These are phyloP conservation scores for Leccinum longicurvipes DNA, from an alignment of 768 basidiomycete genomes.

Conservation along the genomic window DNA sequence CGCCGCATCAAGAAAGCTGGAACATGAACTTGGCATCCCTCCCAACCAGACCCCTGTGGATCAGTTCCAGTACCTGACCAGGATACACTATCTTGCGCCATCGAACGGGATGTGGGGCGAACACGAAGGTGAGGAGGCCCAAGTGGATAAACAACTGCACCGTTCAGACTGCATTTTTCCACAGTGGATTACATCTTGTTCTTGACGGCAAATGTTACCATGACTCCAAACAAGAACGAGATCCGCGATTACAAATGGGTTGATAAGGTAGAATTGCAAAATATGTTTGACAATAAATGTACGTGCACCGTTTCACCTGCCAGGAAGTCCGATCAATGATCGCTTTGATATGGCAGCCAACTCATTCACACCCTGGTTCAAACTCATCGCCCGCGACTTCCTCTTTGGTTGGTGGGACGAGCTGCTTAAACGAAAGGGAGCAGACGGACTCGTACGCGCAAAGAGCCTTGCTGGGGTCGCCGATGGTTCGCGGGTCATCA, in stretches of 20 bases:
- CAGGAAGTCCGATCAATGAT: neutral
- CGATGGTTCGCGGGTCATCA: conserved; percentile 72
- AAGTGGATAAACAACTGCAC: neutral
- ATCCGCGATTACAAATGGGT: conserved; percentile 91
- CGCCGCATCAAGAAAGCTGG: conserved; percentile 93
- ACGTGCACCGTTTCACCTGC: conserved; percentile 21
- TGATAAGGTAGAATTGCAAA: conserved; percentile 81
- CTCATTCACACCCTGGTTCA: conserved; percentile 98
- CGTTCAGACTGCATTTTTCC: conserved; percentile 9
- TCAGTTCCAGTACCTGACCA: conserved; percentile 89
- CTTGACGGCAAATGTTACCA: conserved; percentile 81
- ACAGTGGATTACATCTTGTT: conserved; percentile 98
- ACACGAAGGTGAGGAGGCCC: conserved; percentile 74
- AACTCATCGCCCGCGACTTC: conserved; percentile 94
- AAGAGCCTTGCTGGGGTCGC: conserved; percentile 53
- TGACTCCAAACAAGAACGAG: conserved; percentile 83
- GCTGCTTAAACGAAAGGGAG: conserved; percentile 58
- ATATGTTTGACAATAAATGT: conserved; percentile 86
- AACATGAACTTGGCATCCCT: conserved; percentile 96
- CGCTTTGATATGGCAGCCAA: conserved; percentile 48
- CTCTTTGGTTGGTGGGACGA: conserved; percentile 99
- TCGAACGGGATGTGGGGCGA: conserved; percentile 94
- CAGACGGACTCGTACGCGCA: conserved; percentile 52
- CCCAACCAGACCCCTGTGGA: conserved; percentile 70
- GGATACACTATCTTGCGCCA: conserved; percentile 97